Evolutionary conservation across 2,329 filamentous ascomycete genomes (phyloP).

Genomic region (Diaporthe velutina): DNA sequence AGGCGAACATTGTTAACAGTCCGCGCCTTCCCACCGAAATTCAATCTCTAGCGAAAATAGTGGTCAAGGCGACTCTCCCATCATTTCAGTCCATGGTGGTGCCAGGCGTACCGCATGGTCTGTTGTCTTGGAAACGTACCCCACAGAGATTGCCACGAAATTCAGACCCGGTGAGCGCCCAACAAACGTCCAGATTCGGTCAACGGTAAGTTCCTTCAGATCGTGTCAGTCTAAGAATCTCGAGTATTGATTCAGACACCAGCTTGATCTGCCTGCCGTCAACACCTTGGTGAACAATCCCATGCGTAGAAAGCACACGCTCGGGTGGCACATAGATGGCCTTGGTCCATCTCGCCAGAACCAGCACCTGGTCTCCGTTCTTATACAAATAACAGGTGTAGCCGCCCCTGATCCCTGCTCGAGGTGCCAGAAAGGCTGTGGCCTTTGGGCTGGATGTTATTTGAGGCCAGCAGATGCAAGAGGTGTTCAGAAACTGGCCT

Average conservation of each 20-base stretch:
- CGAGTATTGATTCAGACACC: not conserved
- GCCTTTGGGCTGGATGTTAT: slow-evolving; percentile 1
- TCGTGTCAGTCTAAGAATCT: too few relatives aligned
- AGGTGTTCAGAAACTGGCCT: not conserved
- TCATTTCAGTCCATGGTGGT: not conserved
- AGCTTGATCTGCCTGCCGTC: slow-evolving; percentile 2
- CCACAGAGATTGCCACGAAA: not conserved
- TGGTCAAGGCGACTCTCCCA: not conserved
- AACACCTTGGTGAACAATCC: not conserved
- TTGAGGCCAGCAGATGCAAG: not conserved
- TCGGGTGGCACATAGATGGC: not conserved
- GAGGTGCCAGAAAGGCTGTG: not conserved
- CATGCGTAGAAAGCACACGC: not conserved
- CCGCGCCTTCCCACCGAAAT: not conserved
- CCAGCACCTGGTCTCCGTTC: not conserved
- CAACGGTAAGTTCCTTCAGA: not conserved
- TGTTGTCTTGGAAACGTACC: not conserved
- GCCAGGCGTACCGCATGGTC: not conserved
- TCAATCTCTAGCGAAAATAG: too few relatives aligned
- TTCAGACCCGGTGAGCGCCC: not conserved
- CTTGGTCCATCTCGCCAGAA: not conserved
- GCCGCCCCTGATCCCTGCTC: not conserved
- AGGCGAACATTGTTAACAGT: not conserved
- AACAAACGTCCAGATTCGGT: not conserved
- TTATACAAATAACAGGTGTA: not conserved